These are phyloP conservation scores for Canavalia ensiformis DNA, from an alignment of 306 rosid species.

Conservation along the genomic window DNA sequence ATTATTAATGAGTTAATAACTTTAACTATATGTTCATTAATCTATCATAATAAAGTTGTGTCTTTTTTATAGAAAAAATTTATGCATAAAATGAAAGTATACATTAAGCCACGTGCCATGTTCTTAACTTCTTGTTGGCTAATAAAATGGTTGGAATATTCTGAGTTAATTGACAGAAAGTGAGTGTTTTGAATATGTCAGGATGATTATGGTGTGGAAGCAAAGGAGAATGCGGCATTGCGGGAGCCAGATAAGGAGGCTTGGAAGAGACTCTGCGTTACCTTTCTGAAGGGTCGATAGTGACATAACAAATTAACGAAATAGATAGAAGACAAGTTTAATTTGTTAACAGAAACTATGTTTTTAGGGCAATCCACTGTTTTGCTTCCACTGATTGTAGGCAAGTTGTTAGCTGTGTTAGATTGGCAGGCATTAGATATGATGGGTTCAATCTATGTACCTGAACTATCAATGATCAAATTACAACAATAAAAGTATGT, in stretches of 20 bases:
- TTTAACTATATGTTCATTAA: no score
- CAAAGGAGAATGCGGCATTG: slow-evolving; percentile 58
- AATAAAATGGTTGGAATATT: not conserved
- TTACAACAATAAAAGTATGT: not conserved
- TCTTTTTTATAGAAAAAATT: not conserved
- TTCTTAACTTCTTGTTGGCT: not conserved
- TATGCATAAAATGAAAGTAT: not conserved
- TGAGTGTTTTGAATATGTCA: slow-evolving; percentile 32
- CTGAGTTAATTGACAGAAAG: not conserved
- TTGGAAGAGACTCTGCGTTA: slow-evolving; percentile 77
- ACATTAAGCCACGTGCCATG: not conserved
- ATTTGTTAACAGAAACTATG: not conserved
- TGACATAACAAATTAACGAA: slow-evolving; percentile 36
- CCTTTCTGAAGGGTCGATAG: slow-evolving; percentile 73
- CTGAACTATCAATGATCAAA: not conserved
- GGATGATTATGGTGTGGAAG: slow-evolving; percentile 62
- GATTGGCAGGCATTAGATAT: not conserved
- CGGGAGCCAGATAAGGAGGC: slow-evolving; percentile 81
- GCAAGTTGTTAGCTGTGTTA: not conserved
- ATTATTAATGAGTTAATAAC: no score
- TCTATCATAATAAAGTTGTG: no score
- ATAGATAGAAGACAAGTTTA: not conserved
- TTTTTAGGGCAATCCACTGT: not conserved
- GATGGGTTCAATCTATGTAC: not conserved
- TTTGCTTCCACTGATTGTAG: not conserved